Base-by-base conservation (phyloP, 805 yeast species). In the Nakazawaea wickerhamii region DNA sequence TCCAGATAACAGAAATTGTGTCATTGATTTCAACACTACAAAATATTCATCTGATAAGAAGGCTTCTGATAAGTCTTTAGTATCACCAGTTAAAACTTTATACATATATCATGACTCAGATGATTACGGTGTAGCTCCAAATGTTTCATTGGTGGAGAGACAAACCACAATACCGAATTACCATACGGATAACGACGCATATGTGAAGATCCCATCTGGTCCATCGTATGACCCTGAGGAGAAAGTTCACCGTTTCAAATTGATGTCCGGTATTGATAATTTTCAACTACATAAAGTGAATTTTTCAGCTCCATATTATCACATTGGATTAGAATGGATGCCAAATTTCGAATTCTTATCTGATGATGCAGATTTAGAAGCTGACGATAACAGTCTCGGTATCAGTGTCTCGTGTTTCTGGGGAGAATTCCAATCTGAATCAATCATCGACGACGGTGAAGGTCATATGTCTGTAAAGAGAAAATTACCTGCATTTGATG, bases 261-360 rank as follows among this genome's bases (percentile, higher is more conserved):
- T 72, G 45, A 57, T 71, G 47, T 63, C 65, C 21, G 95, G 95
- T 13, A 82, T 87, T 40, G 78, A 80, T 48, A 71, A 71, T 46
- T 53, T 84, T 4, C 77, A 75, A 40, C 55, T 88, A 44, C 84
- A 83, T 59, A 85, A 82, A 54, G 60, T 82, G 21, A 68, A 72
- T 50, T 81, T 87, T 80, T 65, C 72, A 4, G 67, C 68, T 38
- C 52, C 66, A 1, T 53, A 52, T 5, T 82, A 76, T 53, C 84
- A 73, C 49, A 46, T 87, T 34, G 84, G 81, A 2, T 51, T 87
- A 38, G 84, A 84, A 54, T 87, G 95, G 95, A 65, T 83, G 26
- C 95, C 95, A 4, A 30, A 38, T 17, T 43, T 38, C 15, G 43
- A 38, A 6, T 30, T 38, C 18, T 71, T 70, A 41, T 63, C 73